These are phyloP conservation scores for Neoscytalidium dimidiatum DNA, from an alignment of 2,329 filamentous ascomycete species.

Conservation along the genomic window DNA sequence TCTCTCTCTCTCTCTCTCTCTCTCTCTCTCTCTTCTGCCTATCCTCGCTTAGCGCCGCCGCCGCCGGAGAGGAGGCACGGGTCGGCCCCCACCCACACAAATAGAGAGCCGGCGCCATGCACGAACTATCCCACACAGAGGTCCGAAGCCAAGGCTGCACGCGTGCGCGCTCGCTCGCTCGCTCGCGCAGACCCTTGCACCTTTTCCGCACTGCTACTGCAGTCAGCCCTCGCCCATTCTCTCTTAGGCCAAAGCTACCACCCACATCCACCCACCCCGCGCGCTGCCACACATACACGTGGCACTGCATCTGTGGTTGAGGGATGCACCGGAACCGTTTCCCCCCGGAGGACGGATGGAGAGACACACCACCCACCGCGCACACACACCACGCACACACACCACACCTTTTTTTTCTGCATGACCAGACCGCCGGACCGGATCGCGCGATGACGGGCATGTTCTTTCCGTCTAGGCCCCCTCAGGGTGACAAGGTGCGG, in stretches of 20 bases:
- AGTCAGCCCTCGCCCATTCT: too few species aligned
- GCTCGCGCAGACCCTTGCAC: too few species aligned
- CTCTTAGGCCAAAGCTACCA: background rate
- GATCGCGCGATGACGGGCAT: conserved; percentile 18
- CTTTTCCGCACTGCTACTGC: too few species aligned
- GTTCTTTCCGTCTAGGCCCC: background rate
- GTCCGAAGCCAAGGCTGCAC: too few species aligned
- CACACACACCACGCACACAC: background rate
- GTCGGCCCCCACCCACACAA: conserved; percentile 16
- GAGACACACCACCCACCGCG: too few species aligned
- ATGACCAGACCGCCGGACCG: background rate
- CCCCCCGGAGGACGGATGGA: too few species aligned
- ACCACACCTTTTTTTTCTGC: background rate
- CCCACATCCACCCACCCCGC: background rate
- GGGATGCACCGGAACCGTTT: background rate
- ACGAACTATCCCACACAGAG: background rate
- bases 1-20: background rate
- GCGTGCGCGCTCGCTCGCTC: too few species aligned
- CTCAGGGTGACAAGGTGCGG: background rate
- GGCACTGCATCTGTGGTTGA: conserved; percentile 21
- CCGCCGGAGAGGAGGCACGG: conserved; percentile 17
- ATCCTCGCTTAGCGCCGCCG: conserved; percentile 14
- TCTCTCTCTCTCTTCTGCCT: background rate
- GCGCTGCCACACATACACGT: conserved; percentile 20
- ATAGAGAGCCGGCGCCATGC: background rate